Conservation (phyloP, 805 yeast species). For the Wickerhamiella hasegawae region DNA sequence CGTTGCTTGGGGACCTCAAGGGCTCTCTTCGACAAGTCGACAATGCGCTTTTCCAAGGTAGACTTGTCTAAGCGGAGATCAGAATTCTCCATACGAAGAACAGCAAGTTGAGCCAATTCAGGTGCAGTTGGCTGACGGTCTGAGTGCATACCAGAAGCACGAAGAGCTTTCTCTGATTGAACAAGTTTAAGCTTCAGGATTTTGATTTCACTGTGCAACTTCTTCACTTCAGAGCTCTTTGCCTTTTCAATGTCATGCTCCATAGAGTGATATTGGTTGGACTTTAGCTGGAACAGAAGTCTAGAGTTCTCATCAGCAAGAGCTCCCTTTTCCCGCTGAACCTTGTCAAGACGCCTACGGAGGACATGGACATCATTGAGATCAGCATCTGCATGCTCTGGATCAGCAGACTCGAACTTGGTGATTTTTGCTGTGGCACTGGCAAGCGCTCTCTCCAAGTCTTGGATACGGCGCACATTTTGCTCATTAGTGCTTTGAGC, state of each 20-base stretch:
- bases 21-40: too few species aligned
- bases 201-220: conserved; percentile 18
- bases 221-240: conserved; percentile 9
- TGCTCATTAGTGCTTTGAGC: too few species aligned
- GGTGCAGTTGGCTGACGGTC: too few species aligned
- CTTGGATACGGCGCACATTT: neutral
- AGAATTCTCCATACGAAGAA: too few species aligned
- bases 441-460: neutral
- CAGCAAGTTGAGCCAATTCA: too few species aligned
- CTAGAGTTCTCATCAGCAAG: conserved; percentile 10
- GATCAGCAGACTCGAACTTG: too few species aligned
- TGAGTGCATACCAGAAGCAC: too few species aligned
- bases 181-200: conserved; percentile 19
- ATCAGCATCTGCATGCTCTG: too few species aligned
- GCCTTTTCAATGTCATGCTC: conserved; percentile 12
- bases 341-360: conserved; percentile 11
- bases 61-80: too few species aligned
- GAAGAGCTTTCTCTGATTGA: conserved; percentile 18
- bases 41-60: too few species aligned
- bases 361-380: neutral
- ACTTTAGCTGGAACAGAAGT: conserved; percentile 9
- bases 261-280: conserved; percentile 5
- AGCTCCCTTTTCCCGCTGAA: conserved; percentile 15
- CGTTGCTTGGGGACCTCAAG: too few species aligned
- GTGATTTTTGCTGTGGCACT: too few species aligned